Base-by-base conservation (phyloP, 257 asterid species). In the Solanum etuberosum region DNA sequence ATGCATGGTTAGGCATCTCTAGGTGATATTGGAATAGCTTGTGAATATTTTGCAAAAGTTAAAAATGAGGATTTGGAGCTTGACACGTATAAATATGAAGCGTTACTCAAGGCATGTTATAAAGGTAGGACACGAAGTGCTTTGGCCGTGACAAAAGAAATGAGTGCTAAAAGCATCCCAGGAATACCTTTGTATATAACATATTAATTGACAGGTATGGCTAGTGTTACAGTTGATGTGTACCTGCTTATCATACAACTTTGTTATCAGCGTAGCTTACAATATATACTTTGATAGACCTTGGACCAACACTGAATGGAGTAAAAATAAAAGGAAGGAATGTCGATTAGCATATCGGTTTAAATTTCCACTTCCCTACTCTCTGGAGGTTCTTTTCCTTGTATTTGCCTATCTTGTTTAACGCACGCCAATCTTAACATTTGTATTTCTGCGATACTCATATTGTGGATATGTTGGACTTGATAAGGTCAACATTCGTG, bases 91-190 rank as follows among this genome's bases (percentile, higher is more conserved):
- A 92, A 94, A 3, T 95, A 94, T 11, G 98, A 94, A 87, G 99
- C 95, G 37, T 92, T 95, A 86, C 98, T 97, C 90, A 95, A 95
- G 94, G 97, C 99, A 57, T 94, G 98, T 87, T 97, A 95, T 83
- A 97, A 92, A 51, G 99, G 98, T 88, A 94, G 99, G 93, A 97
- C 92, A 95, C 96, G 94, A 88, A 95, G 99, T 90, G 99, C 99
- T 91, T 90, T 97, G 92, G 95, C 97, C 37, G 94, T 97, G 85
- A 95, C 98, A 13, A 93, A 94, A 91, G 97, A 94, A 90, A 97
- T 97, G 98, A 94, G 88, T 86, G 87, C 93, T 85, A 94, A 88
- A 87, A 94, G 93, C 80, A 92, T 97, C 88, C 93, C 92, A 91
- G 96, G 91, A 94, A 94, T 91, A 95, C 97, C 74, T 97, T 92